Conservation (phyloP, 306 rosid genomes). For the Acacia confusa region DNA sequence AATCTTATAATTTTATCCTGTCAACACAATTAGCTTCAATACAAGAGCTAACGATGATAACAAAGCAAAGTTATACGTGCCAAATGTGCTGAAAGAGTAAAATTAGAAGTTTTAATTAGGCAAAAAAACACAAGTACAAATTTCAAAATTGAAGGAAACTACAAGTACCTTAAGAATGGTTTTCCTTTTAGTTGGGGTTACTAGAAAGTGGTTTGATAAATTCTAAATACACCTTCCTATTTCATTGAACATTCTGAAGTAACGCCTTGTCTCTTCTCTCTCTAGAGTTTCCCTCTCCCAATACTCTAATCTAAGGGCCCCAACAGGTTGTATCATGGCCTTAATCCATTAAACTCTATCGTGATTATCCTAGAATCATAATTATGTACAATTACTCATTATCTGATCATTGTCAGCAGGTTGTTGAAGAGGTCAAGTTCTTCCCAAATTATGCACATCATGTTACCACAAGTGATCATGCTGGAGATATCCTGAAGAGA, state of each 20-base stretch:
- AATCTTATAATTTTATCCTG: no score
- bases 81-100: no score
- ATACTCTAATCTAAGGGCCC: neutral
- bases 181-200: no score
- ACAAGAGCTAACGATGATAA: no score
- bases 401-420: neutral
- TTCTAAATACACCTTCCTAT: neutral
- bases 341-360: neutral
- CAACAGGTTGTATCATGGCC: neutral
- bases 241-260: neutral
- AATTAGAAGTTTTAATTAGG: no score
- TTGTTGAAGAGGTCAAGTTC: slow-evolving; percentile 46
- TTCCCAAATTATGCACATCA: slow-evolving; percentile 67
- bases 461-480: slow-evolving; percentile 76
- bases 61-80: no score
- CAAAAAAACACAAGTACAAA: no score
- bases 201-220: neutral
- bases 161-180: no score
- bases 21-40: no score
- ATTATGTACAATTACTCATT: neutral
- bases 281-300: neutral
- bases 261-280: neutral
- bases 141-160: no score
- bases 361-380: neutral
- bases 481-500: slow-evolving; percentile 67